These are phyloP conservation scores for Trametes coccinea DNA, from an alignment of 768 basidiomycete species.

Conservation along the genomic window DNA sequence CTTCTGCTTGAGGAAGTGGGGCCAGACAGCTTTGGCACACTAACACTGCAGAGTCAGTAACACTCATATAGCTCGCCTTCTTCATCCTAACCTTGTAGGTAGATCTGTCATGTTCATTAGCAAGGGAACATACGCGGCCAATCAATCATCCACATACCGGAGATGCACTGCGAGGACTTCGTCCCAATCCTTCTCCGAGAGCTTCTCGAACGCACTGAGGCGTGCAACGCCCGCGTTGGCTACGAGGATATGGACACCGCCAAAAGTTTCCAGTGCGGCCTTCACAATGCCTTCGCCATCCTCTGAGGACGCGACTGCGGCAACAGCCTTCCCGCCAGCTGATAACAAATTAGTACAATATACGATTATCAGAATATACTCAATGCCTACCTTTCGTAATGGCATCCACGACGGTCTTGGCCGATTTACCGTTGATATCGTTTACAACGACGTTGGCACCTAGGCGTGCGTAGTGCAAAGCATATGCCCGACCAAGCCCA, in stretches of 20 bases:
- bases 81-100: conserved; percentile 72
- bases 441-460: conserved; percentile 98
- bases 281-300: conserved; percentile 91
- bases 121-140: background rate
- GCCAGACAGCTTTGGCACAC: conserved; percentile 96
- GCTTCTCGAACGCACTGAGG: conserved; percentile 88
- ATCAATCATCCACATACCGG: conserved; percentile 36
- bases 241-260: conserved; percentile 81
- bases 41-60: conserved; percentile 30
- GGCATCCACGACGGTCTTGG: conserved; percentile 83
- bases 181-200: conserved; percentile 95
- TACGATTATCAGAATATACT: too few relatives aligned
- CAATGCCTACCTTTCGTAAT: conserved; percentile 64
- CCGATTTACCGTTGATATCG: conserved; percentile 87
- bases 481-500: conserved; percentile 90
- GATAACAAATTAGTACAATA: background rate
- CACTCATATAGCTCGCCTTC: background rate
- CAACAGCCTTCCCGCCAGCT: conserved; percentile 89
- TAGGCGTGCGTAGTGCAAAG: conserved; percentile 85
- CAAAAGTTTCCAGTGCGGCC: conserved; percentile 82
- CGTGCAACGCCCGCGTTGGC: conserved; percentile 94
- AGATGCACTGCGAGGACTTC: conserved; percentile 86
- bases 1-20: conserved; percentile 93
- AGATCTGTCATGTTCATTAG: conserved; percentile 44
- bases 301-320: conserved; percentile 85